Conservation (phyloP, 768 basidiomycete genomes). For the Mycena leptocephala region DNA sequence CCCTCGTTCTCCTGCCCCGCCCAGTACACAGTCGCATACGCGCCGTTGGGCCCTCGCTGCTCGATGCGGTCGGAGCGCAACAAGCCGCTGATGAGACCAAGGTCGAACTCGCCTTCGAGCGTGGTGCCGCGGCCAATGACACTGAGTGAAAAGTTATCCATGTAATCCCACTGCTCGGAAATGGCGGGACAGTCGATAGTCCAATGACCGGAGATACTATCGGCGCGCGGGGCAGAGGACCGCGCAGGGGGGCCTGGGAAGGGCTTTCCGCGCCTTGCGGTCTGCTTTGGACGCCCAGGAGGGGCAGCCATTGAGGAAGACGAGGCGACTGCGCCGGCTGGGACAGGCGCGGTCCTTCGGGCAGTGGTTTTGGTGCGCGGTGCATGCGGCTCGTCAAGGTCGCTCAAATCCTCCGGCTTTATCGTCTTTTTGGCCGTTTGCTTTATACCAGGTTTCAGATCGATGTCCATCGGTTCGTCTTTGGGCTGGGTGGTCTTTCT, state of each 20-base stretch:
- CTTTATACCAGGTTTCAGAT: slow-evolving; percentile 19
- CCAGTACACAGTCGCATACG: slow-evolving; percentile 29
- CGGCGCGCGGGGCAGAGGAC: slow-evolving; percentile 9
- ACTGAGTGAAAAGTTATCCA: slow-evolving; percentile 12
- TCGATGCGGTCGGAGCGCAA: slow-evolving; percentile 28
- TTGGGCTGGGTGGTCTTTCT: not conserved
- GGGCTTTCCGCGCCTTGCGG: slow-evolving; percentile 23
- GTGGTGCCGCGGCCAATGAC: slow-evolving; percentile 27
- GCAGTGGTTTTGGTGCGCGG: slow-evolving; percentile 12
- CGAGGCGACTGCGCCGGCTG: not conserved
- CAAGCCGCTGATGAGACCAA: slow-evolving; percentile 27
- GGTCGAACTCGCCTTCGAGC: slow-evolving; percentile 32
- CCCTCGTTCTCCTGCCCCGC: slow-evolving; percentile 30
- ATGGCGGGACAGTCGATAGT: slow-evolving; percentile 26
- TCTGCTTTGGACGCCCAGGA: slow-evolving; percentile 19
- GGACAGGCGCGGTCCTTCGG: not conserved
- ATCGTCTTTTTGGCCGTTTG: slow-evolving; percentile 11
- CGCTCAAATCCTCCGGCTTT: not conserved
- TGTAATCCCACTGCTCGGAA: slow-evolving; percentile 19
- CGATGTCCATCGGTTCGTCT: not conserved
- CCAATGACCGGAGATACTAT: slow-evolving; percentile 27
- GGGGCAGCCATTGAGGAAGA: slow-evolving; percentile 11
- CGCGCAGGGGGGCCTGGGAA: slow-evolving; percentile 12
- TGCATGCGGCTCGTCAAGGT: slow-evolving; percentile 15
- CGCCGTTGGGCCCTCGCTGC: slow-evolving; percentile 26